Conservation (phyloP, 1,284 basidiomycete genomes). For the Sporisorium sorghi region DNA sequence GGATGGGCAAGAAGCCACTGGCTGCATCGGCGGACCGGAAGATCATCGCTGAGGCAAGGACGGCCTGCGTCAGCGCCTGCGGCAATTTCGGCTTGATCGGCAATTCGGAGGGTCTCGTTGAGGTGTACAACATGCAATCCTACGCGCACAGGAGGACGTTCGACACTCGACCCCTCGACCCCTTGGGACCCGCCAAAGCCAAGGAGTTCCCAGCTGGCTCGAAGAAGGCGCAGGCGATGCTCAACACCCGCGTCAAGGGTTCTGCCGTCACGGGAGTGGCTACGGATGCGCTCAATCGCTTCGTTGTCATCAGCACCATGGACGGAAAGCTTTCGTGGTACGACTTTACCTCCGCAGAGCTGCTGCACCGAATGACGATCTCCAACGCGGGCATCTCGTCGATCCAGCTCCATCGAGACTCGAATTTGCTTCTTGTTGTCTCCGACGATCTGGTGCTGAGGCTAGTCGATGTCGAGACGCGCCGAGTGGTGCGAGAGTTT, state of each 20-base stretch:
- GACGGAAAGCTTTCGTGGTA: constrained; percentile 93
- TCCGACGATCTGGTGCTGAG: constrained; percentile 88
- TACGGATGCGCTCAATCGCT: constrained; percentile 85
- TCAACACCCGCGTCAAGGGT: constrained; percentile 35
- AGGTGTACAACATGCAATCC: constrained; percentile 76
- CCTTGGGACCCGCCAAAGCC: constrained; percentile 24
- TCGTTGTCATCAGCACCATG: constrained; percentile 83
- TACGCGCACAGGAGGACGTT: constrained; percentile 81
- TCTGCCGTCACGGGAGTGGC: constrained; percentile 77
- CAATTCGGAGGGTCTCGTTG: constrained; percentile 59
- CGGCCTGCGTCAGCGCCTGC: constrained; percentile 82
- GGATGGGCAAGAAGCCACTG: constrained; percentile 53
- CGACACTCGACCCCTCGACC: constrained; percentile 49
- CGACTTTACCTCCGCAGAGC: constrained; percentile 86
- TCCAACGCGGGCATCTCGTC: constrained; percentile 79
- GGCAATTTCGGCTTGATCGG: constrained; percentile 90
- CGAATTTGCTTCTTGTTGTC: constrained; percentile 82
- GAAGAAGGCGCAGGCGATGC: constrained; percentile 32
- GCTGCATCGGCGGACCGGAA: constrained; percentile 43
- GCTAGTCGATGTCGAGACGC: constrained; percentile 90
- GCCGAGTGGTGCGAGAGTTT: constrained; percentile 85
- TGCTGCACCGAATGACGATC: constrained; percentile 76
- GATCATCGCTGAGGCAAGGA: constrained; percentile 71
- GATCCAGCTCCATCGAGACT: constrained; percentile 84
- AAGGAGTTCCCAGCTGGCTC: constrained; percentile 41